Base-by-base conservation (phyloP, 1,139 yeast species). In the Taphrina wiesneri region DNA sequence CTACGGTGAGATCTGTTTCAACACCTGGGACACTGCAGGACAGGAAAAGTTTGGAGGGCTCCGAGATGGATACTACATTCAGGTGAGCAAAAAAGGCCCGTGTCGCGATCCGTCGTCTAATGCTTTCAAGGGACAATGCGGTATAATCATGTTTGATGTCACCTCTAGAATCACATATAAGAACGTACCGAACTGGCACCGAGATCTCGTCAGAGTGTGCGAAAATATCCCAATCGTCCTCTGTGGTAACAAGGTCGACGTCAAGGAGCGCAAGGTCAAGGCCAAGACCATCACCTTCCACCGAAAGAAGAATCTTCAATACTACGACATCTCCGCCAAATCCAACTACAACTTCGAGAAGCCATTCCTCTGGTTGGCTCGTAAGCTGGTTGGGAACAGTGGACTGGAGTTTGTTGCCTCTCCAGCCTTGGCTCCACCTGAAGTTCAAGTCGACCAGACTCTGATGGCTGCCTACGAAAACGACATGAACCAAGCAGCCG, bases 221-320 rank as follows among this genome's bases (percentile, higher is more conserved):
- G 99, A 95, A 82, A 93, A 93, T 86, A 93, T 95, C 75, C 99
- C 99, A 76, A 95, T 95, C 76, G 99, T 95, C 68, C 85, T 95
- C 74, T 90, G 97, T 83, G 99, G 99, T 82, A 95, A 95, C 88
- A 95, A 95, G 84, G 99, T 93, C 75, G 99, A 95, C 80, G 99
- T 95, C 74, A 90, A 95, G 86, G 99, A 95, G 84, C 90, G 99
- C 82, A 95, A 95, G 83, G 99, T 95, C 77, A 95, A 95, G 86
- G 99, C 99, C 75, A 93, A 93, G 86, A 90, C 97, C 78, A 93
- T 93, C 83, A 95, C 99, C 75, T 95, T 95, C 97, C 99, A 93
- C 90, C 63, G 72, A 61, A 95, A 95, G 96, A 95, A 95, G 87
- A 93, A 95, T 84, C 86, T 95, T 80, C 99, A 95, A 83, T 95